These are phyloP conservation scores for Omphalea diandra DNA, from an alignment of 441 rosid genomes.

Conservation along the genomic window DNA sequence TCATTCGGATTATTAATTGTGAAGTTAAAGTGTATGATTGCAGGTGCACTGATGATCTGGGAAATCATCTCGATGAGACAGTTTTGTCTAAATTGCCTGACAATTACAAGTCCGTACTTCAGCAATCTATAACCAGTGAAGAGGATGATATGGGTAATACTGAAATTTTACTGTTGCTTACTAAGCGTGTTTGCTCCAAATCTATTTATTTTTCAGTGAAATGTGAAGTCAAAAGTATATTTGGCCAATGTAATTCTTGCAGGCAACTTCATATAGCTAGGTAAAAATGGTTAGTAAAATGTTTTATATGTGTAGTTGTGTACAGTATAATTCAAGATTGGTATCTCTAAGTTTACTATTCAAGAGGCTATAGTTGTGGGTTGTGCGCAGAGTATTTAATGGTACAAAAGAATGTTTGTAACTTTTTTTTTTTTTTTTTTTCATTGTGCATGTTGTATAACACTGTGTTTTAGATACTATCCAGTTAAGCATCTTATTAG, in stretches of 20 bases:
- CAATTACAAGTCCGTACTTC: constrained; percentile 61
- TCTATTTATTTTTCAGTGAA: neutral
- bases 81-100: constrained; percentile 76
- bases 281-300: neutral
- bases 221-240: neutral
- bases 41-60: constrained; percentile 66
- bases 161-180: neutral
- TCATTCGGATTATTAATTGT: neutral
- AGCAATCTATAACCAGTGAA: constrained; percentile 71
- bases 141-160: constrained; percentile 79
- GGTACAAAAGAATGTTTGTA: neutral
- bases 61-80: constrained; percentile 68
- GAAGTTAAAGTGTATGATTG: constrained; percentile 8
- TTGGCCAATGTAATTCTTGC: neutral
- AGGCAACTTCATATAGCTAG: neutral
- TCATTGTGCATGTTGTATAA: neutral
- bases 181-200: neutral
- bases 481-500: neutral
- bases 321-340: neutral
- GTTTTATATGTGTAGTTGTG: neutral
- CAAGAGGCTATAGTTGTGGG: neutral
- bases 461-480: neutral
- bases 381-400: neutral
- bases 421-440: no score
- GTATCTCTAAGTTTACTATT: constrained; percentile 1